Evolutionary conservation across 1,284 basidiomycete species (phyloP), one percentile per base, ranked within the genome.

Genomic region (Ustilago bromivora): DNA sequence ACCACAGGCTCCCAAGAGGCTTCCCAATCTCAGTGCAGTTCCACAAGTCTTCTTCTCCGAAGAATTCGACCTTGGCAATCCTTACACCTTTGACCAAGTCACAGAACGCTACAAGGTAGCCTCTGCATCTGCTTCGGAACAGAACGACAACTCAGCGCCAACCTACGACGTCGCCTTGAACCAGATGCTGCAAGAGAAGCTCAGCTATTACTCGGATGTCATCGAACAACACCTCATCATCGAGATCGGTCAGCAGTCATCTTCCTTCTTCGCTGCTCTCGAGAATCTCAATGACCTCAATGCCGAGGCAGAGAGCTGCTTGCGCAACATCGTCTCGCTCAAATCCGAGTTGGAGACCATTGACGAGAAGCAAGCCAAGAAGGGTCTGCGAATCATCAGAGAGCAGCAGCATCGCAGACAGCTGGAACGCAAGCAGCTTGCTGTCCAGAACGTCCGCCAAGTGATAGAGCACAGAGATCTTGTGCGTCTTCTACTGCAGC

Each of bases 201-300:
- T 98, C 64, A 95, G 94, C 13, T 92, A 95, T 71, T 93, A 98
- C 82, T 92, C 96, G 8, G 97, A 98, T 85, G 93, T 93, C 2
- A 91, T 99, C 71, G 96, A 99, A 84, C 92, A 95, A 76, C 96
- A 99, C 85, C 92, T 99, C 61, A 91, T 97, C 15, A 91, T 92
- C 78, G 96, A 98, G 87, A 97, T 99, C 63, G 93, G 93, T 8
- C 88, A 92, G 11, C 92, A 96, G 5, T 94, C 94, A 0, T 91
- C 93, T 0, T 95, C 94, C 3, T 99, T 99, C 90, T 99, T 99
- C 84, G 93, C 95, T 1, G 97, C 96, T 1, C 90, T 99, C 28
- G 91, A 94, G 10, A 98, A 98, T 85, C 89, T 99, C 12, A 94
- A 98, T 83, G 92, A 95, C 75, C 90, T 99, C 6, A 93, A 95